Base-by-base conservation (phyloP, 1,139 yeast species). In the Hemisphaericaspora xylofermentans region DNA sequence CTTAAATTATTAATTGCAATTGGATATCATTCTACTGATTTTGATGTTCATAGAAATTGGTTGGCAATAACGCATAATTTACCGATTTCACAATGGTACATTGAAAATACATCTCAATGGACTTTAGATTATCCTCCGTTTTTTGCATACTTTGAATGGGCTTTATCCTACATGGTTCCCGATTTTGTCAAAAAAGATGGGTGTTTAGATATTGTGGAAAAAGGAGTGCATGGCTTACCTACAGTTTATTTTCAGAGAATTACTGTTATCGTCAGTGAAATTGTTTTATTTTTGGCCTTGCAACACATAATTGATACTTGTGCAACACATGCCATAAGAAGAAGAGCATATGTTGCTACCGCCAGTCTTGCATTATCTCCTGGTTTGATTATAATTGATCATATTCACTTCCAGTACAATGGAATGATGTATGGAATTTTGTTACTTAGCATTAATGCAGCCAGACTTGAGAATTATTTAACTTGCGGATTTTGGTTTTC, bases 1-100 rank as follows among this genome's bases (percentile, higher is more conserved):
- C 55, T 72, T 31, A 72, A 72, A 45, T 51, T 61, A 7, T 57
- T 72, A 16, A 54, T 72, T n/a, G 48, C 63, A 4, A 55, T 64
- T 16, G 73, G 72, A 1, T 81, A 81, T 58, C 87, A 83, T 53
- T 86, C 95, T 2, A 93, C 98, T 0, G 98, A 94, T 59, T 93
- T 94, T 55, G 98, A 93, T 58, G 98, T 94, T 13, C 98, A 93
- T 61, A 72, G 98, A 45, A 93, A 93, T 59, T 93, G 98, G 98
- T 74, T 93, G 33, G 96, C 98, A 0, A 83, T 93, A 36, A 93
- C 98, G 2, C 67, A 81, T 52, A 75, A 74, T n/a, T 63, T 91
- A 27, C 98, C 98, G 0, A 42, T 91, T 13, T 66, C 66, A 10
- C 61, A 84, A 43, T 93, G 99, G 99, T 93, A 93, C 58, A 61